Percentiles rank a stretch among this genome's conserved stretches.
These are phyloP conservation scores for Candida glaebosa DNA, from an alignment of 805 yeast genomes.

Conservation along the genomic window DNA sequence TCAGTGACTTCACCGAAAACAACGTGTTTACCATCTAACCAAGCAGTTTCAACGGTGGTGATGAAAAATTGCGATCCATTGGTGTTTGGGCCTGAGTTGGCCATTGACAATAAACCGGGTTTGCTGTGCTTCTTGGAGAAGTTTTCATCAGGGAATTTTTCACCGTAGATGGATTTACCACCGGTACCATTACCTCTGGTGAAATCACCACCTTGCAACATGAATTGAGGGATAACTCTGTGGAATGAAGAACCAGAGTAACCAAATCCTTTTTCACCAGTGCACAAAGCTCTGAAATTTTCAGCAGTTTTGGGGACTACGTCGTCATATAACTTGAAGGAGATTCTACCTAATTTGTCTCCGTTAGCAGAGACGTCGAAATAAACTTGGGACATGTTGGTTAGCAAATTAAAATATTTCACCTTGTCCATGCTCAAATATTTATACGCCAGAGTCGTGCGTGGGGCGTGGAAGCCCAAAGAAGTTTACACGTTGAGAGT, in stretches of 20 bases:
- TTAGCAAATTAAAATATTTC: neutral
- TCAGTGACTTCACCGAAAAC: constrained; percentile 74
- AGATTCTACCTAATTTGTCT: constrained; percentile 70
- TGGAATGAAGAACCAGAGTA: constrained; percentile 87
- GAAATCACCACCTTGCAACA: constrained; percentile 79
- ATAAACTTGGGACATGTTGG: constrained; percentile 63
- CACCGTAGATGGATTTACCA: constrained; percentile 84
- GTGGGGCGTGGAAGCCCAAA: neutral
- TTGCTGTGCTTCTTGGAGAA: constrained; percentile 69
- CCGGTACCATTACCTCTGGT: constrained; percentile 82
- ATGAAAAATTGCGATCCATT: constrained; percentile 90
- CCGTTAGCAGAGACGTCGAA: constrained; percentile 82
- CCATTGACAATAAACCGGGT: constrained; percentile 87
- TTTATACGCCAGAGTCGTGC: neutral
- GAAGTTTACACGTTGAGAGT: neutral
- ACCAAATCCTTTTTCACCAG: constrained; percentile 94
- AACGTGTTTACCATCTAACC: constrained; percentile 78
- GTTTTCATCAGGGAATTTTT: constrained; percentile 63
- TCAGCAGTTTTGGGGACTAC: constrained; percentile 75
- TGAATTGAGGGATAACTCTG: constrained; percentile 94
- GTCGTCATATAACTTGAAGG: constrained; percentile 61
- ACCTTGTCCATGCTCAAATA: too few species aligned
- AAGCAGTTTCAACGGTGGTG: constrained; percentile 73
- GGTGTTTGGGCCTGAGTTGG: constrained; percentile 90
- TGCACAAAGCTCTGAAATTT: constrained; percentile 76